Percentiles rank a stretch among this genome's conserved stretches.
These are phyloP conservation scores for Coemansia sp. DNA, from an alignment of 192 early-diverging fungal species.

Conservation along the genomic window DNA sequence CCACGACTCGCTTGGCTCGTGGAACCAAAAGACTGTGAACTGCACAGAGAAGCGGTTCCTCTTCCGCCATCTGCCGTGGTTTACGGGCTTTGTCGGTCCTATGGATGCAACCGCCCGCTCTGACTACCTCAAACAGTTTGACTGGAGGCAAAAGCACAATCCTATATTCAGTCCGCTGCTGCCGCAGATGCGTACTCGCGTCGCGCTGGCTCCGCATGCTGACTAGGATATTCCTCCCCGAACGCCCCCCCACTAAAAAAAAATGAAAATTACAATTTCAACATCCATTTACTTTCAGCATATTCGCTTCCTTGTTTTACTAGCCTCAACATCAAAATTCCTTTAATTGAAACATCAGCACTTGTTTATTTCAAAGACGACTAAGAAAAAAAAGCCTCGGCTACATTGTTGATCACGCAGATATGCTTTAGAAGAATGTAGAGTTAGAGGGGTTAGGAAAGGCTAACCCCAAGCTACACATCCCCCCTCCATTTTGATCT, in stretches of 20 bases:
- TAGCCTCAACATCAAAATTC: neutral
- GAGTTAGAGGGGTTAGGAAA: no score
- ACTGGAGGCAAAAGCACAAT: slow-evolving; percentile 1
- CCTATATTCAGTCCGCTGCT: slow-evolving; percentile 11
- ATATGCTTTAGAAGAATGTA: no score
- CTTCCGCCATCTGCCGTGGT: slow-evolving; percentile 44
- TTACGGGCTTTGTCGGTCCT: slow-evolving; percentile 23
- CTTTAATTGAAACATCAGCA: neutral
- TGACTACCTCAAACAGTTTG: slow-evolving; percentile 17
- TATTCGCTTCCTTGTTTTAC: neutral
- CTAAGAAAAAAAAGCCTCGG: no score
- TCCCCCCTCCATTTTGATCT: no score
- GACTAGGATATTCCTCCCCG: neutral
- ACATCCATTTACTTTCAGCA: neutral
- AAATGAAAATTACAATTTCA: neutral
- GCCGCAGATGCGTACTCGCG: slow-evolving; percentile 8
- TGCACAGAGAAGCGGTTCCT: slow-evolving; percentile 35
- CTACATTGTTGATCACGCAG: no score
- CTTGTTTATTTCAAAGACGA: no score
- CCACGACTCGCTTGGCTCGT: slow-evolving; percentile 27
- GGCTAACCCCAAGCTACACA: no score
- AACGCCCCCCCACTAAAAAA: neutral
- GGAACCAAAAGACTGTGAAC: slow-evolving; percentile 34
- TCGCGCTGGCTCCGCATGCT: neutral
- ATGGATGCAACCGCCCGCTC: slow-evolving; percentile 25